Percentiles rank a stretch among this genome's conserved stretches.
Evolutionary conservation across 2,329 filamentous ascomycete genomes (phyloP).

Genomic region (Lecanicillium sp.): DNA sequence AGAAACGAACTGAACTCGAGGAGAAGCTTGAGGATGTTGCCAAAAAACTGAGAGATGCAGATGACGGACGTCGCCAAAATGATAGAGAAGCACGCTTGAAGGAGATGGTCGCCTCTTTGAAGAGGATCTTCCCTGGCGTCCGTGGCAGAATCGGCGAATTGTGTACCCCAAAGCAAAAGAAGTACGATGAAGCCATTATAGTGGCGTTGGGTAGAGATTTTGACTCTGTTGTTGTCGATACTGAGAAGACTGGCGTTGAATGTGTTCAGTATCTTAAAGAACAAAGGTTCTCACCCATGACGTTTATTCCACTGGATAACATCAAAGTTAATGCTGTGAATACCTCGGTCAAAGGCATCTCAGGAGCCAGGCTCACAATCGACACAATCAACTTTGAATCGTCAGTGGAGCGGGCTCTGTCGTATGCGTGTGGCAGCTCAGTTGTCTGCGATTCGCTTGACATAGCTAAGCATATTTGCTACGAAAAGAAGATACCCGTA

Average conservation of each 20-base stretch:
- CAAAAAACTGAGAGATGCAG: constrained; percentile 73
- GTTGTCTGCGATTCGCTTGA: constrained; percentile 86
- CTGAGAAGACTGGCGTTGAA: constrained; percentile 86
- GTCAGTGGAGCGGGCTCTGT: constrained; percentile 82
- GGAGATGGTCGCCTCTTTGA: constrained; percentile 77
- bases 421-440: constrained; percentile 88
- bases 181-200: constrained; percentile 87
- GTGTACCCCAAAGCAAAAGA: constrained; percentile 94
- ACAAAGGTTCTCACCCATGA: constrained; percentile 77
- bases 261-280: constrained; percentile 93
- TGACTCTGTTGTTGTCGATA: constrained; percentile 90
- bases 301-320: constrained; percentile 93
- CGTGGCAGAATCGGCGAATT: constrained; percentile 84
- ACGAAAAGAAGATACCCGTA: constrained; percentile 73
- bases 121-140: constrained; percentile 86
- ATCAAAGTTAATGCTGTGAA: constrained; percentile 92
- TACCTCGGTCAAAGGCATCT: constrained; percentile 81
- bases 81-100: constrained; percentile 72
- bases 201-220: constrained; percentile 89
- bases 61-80: constrained; percentile 77
- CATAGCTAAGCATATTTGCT: constrained; percentile 84
- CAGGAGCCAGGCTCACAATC: constrained; percentile 80
- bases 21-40: constrained; percentile 81
- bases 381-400: constrained; percentile 94
- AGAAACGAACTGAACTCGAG: constrained; percentile 79